A percentile compares a stretch with the other conserved stretches of the same genome.
Evolutionary conservation across 345 rosid species (phyloP).

Genomic region (Citrus australasica): DNA sequence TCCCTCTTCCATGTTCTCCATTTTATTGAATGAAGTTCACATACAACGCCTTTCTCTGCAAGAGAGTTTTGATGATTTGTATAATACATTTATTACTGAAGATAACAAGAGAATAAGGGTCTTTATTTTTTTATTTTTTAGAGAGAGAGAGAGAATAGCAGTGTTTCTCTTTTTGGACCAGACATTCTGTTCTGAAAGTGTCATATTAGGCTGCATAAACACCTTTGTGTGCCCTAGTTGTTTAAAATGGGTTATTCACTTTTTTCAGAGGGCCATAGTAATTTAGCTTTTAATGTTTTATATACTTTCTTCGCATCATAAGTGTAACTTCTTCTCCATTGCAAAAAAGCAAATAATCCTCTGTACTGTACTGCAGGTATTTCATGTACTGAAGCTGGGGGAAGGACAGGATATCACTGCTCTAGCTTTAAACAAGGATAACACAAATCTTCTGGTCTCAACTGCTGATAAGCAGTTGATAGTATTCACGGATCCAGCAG

Average conservation of each 20-base stretch:
- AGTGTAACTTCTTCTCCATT: background rate
- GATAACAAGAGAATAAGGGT: background rate
- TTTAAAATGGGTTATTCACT: background rate
- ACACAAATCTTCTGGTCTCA: slow-evolving; percentile 88
- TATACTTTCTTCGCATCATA: background rate
- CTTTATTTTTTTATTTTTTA: too few species aligned
- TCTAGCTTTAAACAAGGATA: slow-evolving; percentile 69
- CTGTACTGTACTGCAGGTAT: slow-evolving; percentile 51
- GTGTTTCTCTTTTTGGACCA: background rate
- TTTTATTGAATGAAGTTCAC: background rate
- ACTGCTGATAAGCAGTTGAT: slow-evolving; percentile 87
- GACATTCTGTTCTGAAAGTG: background rate
- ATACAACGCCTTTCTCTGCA: background rate
- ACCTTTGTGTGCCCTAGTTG: background rate
- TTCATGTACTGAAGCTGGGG: slow-evolving; percentile 65
- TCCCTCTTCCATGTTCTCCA: background rate
- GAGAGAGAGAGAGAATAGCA: too few species aligned
- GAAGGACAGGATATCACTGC: slow-evolving; percentile 85
- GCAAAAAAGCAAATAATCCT: slow-evolving; percentile 5
- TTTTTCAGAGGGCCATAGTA: background rate
- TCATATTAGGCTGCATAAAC: background rate
- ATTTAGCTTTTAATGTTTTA: background rate
- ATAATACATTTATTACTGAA: background rate
- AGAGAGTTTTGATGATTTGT: background rate
- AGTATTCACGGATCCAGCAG: slow-evolving; percentile 92